phyloP scores from a whole-genome alignment of 2,329 filamentous ascomycete genomes.

The Colletotrichum scovillei region DNA sequence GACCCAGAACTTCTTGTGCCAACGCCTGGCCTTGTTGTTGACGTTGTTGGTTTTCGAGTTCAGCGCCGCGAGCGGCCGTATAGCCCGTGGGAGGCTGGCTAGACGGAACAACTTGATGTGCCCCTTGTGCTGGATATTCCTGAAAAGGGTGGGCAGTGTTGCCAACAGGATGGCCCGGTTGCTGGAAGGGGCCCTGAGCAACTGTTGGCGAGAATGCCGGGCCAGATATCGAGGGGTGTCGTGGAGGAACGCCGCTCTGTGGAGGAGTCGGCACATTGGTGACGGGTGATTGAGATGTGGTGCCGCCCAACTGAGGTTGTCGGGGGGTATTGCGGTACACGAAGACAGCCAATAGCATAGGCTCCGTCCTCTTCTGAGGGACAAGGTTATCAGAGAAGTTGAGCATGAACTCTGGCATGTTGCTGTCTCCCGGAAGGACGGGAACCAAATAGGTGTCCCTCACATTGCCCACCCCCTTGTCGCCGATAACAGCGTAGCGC shows the following conservation, averaged over 20 bases:
- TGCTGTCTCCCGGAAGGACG: constrained; percentile 76
- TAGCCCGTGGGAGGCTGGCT: constrained; percentile 38
- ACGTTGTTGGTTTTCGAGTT: constrained; percentile 52
- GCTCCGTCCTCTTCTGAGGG: constrained; percentile 76
- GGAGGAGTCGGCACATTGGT: constrained; percentile 48
- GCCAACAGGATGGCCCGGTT: constrained; percentile 14
- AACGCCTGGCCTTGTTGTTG: constrained; percentile 65
- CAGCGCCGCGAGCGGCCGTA: constrained; percentile 35
- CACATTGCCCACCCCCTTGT: constrained; percentile 79
- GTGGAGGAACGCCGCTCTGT: constrained; percentile 48
- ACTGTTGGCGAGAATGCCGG: constrained; percentile 61
- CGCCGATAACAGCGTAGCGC: constrained; percentile 88
- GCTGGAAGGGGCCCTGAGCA: constrained; percentile 45
- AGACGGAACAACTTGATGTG: constrained; percentile 37
- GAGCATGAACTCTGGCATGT: constrained; percentile 86
- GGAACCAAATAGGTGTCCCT: constrained; percentile 94
- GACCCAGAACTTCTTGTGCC: constrained; percentile 73
- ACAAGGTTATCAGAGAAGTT: constrained; percentile 88
- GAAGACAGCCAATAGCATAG: constrained; percentile 85
- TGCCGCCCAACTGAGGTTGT: constrained; percentile 44
- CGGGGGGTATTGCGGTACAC: constrained; percentile 77
- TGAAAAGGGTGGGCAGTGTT: constrained; percentile 26
- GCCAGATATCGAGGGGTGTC: constrained; percentile 61
- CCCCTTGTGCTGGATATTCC: constrained; percentile 37
- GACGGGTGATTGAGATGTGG: constrained; percentile 39